phyloP scores from a whole-genome alignment of 2,329 filamentous ascomycete species.

The Zymoseptoria crescenta region DNA sequence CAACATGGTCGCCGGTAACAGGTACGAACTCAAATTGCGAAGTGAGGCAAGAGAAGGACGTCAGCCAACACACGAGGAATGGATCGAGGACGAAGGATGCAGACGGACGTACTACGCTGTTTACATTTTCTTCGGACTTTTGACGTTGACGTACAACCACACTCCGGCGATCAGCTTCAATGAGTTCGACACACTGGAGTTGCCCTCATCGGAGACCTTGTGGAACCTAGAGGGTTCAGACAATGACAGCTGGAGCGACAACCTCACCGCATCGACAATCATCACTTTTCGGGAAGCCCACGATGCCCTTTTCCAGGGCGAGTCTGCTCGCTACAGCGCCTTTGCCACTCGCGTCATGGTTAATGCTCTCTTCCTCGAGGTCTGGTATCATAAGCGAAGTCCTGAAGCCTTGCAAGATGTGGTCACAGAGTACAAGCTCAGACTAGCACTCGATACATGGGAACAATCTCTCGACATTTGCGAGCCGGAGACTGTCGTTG shows the following conservation, averaged over 20 bases:
- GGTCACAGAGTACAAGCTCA: slow-evolving; percentile 95
- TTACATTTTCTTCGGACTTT: slow-evolving; percentile 95
- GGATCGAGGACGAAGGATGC: slow-evolving; percentile 95
- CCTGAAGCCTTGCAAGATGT: slow-evolving; percentile 96
- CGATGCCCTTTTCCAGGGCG: slow-evolving; percentile 90
- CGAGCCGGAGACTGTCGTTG: slow-evolving; percentile 80
- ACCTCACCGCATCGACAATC: slow-evolving; percentile 59
- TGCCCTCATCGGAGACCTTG: slow-evolving; percentile 86
- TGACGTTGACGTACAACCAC: slow-evolving; percentile 95
- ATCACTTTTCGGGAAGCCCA: slow-evolving; percentile 91
- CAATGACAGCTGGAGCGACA: slow-evolving; percentile 76
- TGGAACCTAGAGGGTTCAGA: slow-evolving; percentile 82
- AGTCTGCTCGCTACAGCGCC: slow-evolving; percentile 83
- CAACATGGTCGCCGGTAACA: slow-evolving; percentile 97
- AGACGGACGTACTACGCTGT: slow-evolving; percentile 95
- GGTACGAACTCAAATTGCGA: slow-evolving; percentile 90
- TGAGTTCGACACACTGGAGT: slow-evolving; percentile 86
- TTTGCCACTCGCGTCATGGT: slow-evolving; percentile 98
- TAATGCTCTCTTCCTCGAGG: slow-evolving; percentile 94
- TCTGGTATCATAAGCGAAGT: slow-evolving; percentile 98
- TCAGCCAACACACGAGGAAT: slow-evolving; percentile 73
- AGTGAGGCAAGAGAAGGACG: slow-evolving; percentile 75
- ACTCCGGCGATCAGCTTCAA: slow-evolving; percentile 97
- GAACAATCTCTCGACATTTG: slow-evolving; percentile 91
- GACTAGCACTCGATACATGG: slow-evolving; percentile 95